Evolutionary conservation across 352 stramenopile genomes (phyloP).

Genomic region (Phytophthora pseudosyringae): DNA sequence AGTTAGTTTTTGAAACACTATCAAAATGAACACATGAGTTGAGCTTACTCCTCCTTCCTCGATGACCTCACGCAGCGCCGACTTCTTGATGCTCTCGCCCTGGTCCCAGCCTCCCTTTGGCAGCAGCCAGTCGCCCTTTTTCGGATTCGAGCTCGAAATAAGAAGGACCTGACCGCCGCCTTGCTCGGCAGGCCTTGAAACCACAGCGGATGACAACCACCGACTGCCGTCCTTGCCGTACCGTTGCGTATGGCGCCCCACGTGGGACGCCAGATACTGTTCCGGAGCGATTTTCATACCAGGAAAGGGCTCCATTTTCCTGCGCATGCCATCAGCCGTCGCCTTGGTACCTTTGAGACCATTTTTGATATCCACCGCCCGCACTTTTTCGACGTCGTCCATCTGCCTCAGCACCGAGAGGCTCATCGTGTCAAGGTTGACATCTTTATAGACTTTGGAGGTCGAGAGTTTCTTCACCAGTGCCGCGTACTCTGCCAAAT

Average conservation of each 20-base stretch:
- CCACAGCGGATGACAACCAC: neutral
- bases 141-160: conserved; percentile 27
- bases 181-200: neutral
- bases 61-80: conserved; percentile 17
- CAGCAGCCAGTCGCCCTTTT: conserved; percentile 21
- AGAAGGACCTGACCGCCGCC: conserved; percentile 11
- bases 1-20: neutral
- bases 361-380: neutral
- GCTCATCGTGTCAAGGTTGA: neutral
- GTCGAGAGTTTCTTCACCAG: neutral
- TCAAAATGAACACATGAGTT: neutral
- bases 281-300: neutral
- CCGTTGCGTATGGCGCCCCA: conserved; percentile 1
- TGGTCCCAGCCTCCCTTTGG: conserved; percentile 28
- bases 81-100: conserved; percentile 1
- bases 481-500: neutral
- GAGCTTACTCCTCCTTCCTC: conserved; percentile 30
- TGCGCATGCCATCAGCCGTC: conserved; percentile 2
- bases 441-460: too few relatives aligned
- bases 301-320: neutral
- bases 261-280: neutral
- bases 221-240: neutral
- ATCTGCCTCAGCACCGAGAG: neutral
- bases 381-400: neutral
- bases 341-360: conserved; percentile 3